Conservation (phyloP, 768 basidiomycete species). For the Suillus placidus region DNA sequence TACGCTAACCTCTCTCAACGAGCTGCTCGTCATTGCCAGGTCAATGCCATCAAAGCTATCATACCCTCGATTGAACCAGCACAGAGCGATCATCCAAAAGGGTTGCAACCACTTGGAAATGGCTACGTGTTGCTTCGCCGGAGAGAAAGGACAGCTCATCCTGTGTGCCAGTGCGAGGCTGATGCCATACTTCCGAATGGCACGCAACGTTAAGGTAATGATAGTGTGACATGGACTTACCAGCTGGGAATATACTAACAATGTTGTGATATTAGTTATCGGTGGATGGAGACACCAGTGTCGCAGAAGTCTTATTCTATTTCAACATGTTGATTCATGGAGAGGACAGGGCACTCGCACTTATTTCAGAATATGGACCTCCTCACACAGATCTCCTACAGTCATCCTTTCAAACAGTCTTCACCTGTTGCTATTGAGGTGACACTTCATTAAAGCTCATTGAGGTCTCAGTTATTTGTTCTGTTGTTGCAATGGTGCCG, state of each 20-base stretch:
- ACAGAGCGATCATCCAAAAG: too few species aligned
- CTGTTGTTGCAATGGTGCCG: constrained; percentile 28
- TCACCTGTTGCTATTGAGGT: constrained; percentile 21
- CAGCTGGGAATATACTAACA: too few species aligned
- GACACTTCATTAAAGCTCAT: constrained; percentile 18
- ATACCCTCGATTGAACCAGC: too few species aligned
- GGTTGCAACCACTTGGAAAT: too few species aligned
- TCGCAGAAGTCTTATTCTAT: constrained; percentile 9
- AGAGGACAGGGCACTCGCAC: neutral
- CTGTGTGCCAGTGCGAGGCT: too few species aligned
- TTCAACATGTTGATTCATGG: constrained; percentile 11
- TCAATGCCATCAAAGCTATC: too few species aligned
- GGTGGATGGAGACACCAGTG: neutral
- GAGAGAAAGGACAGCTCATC: too few species aligned
- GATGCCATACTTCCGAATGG: constrained; percentile 15
- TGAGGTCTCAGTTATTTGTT: constrained; percentile 16
- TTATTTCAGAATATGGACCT: neutral
- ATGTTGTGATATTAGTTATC: neutral
- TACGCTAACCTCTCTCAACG: too few species aligned
- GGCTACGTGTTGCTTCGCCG: too few species aligned
- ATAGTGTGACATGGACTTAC: neutral
- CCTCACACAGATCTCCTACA: constrained; percentile 18
- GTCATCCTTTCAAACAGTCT: constrained; percentile 21
- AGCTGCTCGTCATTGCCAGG: too few species aligned
- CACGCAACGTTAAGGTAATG: constrained; percentile 38